These are phyloP conservation scores for Apocynum venetum DNA, from an alignment of 257 asterid species.

Conservation along the genomic window DNA sequence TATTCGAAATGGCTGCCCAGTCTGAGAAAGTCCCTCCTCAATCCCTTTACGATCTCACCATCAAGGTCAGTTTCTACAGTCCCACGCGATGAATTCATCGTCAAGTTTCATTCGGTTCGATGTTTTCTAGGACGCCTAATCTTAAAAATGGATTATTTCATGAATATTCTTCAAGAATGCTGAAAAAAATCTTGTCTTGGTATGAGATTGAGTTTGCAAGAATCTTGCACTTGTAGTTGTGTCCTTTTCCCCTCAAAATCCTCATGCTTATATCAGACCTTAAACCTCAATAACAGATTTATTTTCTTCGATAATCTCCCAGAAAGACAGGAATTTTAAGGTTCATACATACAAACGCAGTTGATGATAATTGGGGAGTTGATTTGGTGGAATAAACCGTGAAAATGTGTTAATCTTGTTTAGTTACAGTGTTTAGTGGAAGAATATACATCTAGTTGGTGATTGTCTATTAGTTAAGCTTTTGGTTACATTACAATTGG, in stretches of 20 bases:
- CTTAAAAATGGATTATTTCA: neutral
- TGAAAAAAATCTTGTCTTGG: neutral
- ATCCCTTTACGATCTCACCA: neutral
- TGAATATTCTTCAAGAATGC: neutral
- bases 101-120: neutral
- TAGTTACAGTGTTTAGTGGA: neutral
- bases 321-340: neutral
- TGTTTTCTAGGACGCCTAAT: neutral
- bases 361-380: neutral
- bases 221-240: neutral
- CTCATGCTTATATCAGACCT: neutral
- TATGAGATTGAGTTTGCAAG: neutral
- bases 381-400: neutral
- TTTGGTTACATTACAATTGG: neutral
- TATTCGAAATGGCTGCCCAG: neutral
- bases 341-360: neutral
- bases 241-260: neutral
- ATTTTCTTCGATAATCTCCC: neutral
- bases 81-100: neutral
- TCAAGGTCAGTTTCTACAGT: neutral
- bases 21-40: conserved; percentile 4
- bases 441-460: neutral
- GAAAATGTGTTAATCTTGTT: neutral
- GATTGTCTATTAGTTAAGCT: neutral
- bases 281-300: neutral